Evolutionary conservation across 331 rosid species (phyloP).

Genomic region (Quercus lobata): DNA sequence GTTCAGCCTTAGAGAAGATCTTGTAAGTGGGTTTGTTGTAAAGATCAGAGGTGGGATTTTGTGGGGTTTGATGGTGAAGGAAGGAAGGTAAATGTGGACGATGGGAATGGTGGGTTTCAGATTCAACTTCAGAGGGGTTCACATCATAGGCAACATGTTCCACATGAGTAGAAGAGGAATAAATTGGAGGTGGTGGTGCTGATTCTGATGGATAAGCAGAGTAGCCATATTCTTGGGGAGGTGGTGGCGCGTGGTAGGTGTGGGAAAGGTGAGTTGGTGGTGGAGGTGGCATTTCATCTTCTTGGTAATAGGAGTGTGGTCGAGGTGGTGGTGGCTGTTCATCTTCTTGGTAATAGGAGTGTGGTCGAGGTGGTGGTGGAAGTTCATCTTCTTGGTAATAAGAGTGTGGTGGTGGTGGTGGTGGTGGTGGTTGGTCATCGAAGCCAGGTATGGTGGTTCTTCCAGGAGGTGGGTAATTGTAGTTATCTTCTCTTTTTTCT

Average conservation of each 20-base stretch:
- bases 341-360: not conserved
- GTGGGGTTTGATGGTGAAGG: constrained; percentile 27
- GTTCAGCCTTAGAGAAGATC: constrained; percentile 47
- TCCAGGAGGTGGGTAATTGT: constrained; percentile 48
- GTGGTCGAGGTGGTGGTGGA: constrained; percentile 31
- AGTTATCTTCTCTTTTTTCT: not conserved
- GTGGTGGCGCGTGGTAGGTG: constrained; percentile 23
- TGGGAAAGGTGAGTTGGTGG: constrained; percentile 12
- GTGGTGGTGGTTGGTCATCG: constrained; percentile 33
- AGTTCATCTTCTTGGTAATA: constrained; percentile 13
- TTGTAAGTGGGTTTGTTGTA: constrained; percentile 41
- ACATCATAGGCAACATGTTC: constrained; percentile 37
- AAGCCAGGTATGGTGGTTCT: constrained; percentile 4
- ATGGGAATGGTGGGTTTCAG: constrained; percentile 23
- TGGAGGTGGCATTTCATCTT: constrained; percentile 16
- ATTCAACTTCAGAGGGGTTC: constrained; percentile 13
- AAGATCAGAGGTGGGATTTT: constrained; percentile 2
- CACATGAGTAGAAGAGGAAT: not conserved
- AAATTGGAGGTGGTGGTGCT: constrained; percentile 19
- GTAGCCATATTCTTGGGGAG: constrained; percentile 20
- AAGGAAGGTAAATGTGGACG: constrained; percentile 18
- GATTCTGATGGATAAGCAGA: constrained; percentile 25
- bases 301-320: not conserved
- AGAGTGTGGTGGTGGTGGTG: constrained; percentile 19
- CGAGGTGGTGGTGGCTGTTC: constrained; percentile 14